Base-by-base conservation (phyloP, 2,329 filamentous ascomycete genomes). In the Cryoendolithus antarcticus region DNA sequence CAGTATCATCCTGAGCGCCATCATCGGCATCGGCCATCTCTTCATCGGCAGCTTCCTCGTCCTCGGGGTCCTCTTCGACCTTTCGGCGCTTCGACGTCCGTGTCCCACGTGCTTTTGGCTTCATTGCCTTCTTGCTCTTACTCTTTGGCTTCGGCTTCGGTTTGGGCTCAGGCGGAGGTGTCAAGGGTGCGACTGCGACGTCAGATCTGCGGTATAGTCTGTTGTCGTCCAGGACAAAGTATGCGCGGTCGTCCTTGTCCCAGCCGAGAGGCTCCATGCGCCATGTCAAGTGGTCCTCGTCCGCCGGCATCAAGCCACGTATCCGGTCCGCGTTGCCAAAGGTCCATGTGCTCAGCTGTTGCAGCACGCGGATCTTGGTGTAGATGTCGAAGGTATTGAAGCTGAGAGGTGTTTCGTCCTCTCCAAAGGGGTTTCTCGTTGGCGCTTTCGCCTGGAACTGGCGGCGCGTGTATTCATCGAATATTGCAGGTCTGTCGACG, bases 181-280 rank as follows among this genome's bases (percentile, higher is more conserved):
- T 63, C 4, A 70, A 62, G 9, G 74, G 61, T 5, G 76, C 72
- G 2, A 74, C 68, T 1, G 77, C 75, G 19, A 81, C 72, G 43
- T 93, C 84, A n/a, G 83, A 86, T 44, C 82, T 71, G 40, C 88
- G 82, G 59, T 98, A 98, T 32, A 98, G 69, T 45, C 91, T 76
- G 52, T 95, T 93, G 58, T 98, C 91, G 52, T 96, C 89, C 3
- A 98, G 72, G 3, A 96, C 80, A 54, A 82, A 93, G 57, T 96
- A 93, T 29, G 78, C 79, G 30, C 86, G 80, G 47, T 93, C 88
- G 34, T 94, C 71, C 13, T 77, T 72, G 59, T 98, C 91, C 77
- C 86, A 96, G 7, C 91, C 91, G 45, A 82, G 79, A 0, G 83
- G 81, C 53, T 89, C 83, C 48, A 91, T 86, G 47, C 67, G 68